Percentiles rank a stretch among this genome's conserved stretches.
Evolutionary conservation across 164 flowering plant species (phyloP).

Genomic region (Malania oleifera): DNA sequence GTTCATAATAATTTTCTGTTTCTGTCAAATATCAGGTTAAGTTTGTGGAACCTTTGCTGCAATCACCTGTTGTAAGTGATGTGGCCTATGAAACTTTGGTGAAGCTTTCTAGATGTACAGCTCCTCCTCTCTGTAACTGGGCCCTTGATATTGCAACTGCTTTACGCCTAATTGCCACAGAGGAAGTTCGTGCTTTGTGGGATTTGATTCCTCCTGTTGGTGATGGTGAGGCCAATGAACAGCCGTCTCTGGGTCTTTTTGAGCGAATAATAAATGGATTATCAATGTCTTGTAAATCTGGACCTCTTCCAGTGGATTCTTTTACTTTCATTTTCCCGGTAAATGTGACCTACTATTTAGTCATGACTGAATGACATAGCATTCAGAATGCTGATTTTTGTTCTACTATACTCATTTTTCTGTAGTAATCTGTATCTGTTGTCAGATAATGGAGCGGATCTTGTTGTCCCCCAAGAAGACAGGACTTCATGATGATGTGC

Average conservation of each 20-base stretch:
- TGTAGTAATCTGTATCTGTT: neutral
- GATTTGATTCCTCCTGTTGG: conserved; percentile 47
- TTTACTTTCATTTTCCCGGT: conserved; percentile 91
- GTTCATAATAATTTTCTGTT: neutral
- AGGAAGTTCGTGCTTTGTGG: conserved; percentile 38
- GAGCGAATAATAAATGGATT: conserved; percentile 66
- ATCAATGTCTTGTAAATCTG: conserved; percentile 69
- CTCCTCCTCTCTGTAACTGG: conserved; percentile 83
- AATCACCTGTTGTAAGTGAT: conserved; percentile 78
- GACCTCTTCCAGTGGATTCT: conserved; percentile 94
- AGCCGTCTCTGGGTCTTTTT: conserved; percentile 58
- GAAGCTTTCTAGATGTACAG: conserved; percentile 77
- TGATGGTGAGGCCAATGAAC: conserved; percentile 38
- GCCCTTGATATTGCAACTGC: conserved; percentile 95
- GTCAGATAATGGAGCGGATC: conserved; percentile 87
- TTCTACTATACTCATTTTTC: conserved; percentile 1
- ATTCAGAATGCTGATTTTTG: neutral
- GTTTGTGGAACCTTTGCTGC: conserved; percentile 71
- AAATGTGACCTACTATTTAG: conserved; percentile 12
- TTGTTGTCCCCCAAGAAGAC: conserved; percentile 79
- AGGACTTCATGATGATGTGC: conserved; percentile 83
- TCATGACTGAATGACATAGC: neutral
- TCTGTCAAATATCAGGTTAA: conserved; percentile 44
- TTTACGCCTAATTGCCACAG: conserved; percentile 61
- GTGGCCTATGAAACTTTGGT: conserved; percentile 85